Conservation (phyloP, 768 basidiomycete genomes). For the Sistotremastrum suecicum region DNA sequence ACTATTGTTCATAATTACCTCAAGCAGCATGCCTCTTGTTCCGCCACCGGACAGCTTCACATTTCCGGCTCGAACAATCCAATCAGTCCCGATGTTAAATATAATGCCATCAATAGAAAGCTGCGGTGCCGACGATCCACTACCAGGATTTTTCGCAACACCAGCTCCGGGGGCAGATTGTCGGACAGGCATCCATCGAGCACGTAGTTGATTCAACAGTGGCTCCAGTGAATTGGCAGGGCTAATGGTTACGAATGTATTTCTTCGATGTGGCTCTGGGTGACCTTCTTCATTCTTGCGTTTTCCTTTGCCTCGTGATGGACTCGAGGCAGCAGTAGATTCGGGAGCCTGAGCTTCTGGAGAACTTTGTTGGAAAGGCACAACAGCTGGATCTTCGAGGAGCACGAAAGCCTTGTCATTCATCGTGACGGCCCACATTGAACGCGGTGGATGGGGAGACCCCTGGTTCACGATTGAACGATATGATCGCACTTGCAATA, state of each 20-base stretch:
- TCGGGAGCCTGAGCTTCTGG: slow-evolving; percentile 24
- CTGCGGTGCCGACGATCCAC: slow-evolving; percentile 43
- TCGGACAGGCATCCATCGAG: slow-evolving; percentile 61
- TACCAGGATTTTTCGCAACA: slow-evolving; percentile 16
- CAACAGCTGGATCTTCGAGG: slow-evolving; percentile 57
- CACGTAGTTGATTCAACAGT: slow-evolving; percentile 55
- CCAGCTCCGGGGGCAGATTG: slow-evolving; percentile 24
- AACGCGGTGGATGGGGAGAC: slow-evolving; percentile 18
- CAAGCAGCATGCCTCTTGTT: slow-evolving; percentile 72
- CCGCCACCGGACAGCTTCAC: slow-evolving; percentile 63
- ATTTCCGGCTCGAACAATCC: slow-evolving; percentile 69
- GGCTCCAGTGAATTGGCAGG: slow-evolving; percentile 69
- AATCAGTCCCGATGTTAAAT: slow-evolving; percentile 69
- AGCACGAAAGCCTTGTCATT: slow-evolving; percentile 69
- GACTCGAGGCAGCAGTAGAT: not conserved
- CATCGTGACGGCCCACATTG: slow-evolving; percentile 68
- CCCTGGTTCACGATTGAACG: no score
- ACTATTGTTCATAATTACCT: slow-evolving; percentile 29
- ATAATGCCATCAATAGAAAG: slow-evolving; percentile 59
- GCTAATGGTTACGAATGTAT: slow-evolving; percentile 60
- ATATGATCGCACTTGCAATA: no score
- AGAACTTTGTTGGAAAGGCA: no score
- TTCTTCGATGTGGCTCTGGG: slow-evolving; percentile 41
- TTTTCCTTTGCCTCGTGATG: not conserved
- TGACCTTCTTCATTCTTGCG: not conserved